phyloP scores from a whole-genome alignment of 73 alveolate genomes.

The Effrenium voratum region DNA sequence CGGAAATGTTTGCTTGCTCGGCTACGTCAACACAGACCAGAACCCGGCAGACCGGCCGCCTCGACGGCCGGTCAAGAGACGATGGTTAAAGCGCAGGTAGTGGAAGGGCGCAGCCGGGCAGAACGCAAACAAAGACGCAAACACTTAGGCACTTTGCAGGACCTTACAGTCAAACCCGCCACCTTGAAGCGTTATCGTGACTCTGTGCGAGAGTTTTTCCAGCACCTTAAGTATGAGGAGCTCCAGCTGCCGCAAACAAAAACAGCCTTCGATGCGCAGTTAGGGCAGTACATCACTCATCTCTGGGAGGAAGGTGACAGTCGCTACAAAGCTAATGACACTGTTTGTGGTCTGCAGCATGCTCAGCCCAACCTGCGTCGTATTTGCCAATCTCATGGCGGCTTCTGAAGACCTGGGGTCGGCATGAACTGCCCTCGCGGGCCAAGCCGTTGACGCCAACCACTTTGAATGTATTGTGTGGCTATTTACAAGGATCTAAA shows the following conservation, averaged over 20 bases:
- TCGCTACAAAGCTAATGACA: background rate
- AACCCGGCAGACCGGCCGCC: background rate
- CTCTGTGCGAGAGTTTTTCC: background rate
- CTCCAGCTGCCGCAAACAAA: background rate
- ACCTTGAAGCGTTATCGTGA: background rate
- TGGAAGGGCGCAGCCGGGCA: background rate
- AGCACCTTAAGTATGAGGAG: background rate
- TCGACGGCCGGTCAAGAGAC: background rate
- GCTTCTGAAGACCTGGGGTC: background rate
- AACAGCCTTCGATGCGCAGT: background rate
- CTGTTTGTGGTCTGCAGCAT: background rate
- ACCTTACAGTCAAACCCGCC: background rate
- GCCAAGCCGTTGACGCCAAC: background rate
- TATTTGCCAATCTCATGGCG: background rate
- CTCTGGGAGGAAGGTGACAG: background rate
- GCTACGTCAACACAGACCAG: background rate
- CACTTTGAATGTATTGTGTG: background rate
- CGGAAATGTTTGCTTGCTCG: background rate
- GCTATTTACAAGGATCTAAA: background rate
- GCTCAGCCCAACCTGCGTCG: background rate
- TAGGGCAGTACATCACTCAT: background rate
- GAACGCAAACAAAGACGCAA: background rate
- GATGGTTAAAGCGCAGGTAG: background rate
- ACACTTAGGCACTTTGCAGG: background rate
- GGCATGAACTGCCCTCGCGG: background rate